phyloP scores from a whole-genome alignment of 805 yeast species.

The Candida endomychidarum region DNA sequence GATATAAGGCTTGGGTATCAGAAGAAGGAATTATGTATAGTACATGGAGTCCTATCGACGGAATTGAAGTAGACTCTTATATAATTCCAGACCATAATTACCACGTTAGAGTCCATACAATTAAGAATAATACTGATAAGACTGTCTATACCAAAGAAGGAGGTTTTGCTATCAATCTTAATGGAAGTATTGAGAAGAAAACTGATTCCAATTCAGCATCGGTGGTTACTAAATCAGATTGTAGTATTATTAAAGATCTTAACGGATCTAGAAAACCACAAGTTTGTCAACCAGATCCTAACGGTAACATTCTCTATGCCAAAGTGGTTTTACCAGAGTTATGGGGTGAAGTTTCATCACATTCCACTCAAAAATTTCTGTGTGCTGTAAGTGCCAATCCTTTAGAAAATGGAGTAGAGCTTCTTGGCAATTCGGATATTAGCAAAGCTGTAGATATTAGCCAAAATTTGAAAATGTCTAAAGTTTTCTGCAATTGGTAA shows the following conservation, averaged over 20 bases:
- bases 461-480: too few species aligned
- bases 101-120: slow-evolving; percentile 13
- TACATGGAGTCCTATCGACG: slow-evolving; percentile 12
- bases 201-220: not conserved
- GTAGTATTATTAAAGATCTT: slow-evolving; percentile 8
- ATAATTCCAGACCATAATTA: slow-evolving; percentile 9
- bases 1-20: slow-evolving; percentile 2
- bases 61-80: slow-evolving; percentile 13
- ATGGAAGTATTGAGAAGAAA: not conserved
- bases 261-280: slow-evolving; percentile 6
- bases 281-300: slow-evolving; percentile 15
- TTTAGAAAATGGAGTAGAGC: not conserved
- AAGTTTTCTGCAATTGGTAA: too few species aligned
- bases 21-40: slow-evolving; percentile 7
- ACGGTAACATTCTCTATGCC: slow-evolving; percentile 12
- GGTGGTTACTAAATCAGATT: slow-evolving; percentile 2
- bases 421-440: not conserved
- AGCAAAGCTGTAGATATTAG: too few species aligned
- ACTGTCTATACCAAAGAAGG: slow-evolving; percentile 14
- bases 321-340: slow-evolving; percentile 15
- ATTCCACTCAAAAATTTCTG: not conserved
- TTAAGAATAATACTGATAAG: slow-evolving; percentile 9
- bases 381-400: slow-evolving; percentile 7
- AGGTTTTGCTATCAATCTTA: slow-evolving; percentile 12
- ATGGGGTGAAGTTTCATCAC: slow-evolving; percentile 8